Conservation (phyloP, 2,329 filamentous ascomycete species). For the Periconia sp. region DNA sequence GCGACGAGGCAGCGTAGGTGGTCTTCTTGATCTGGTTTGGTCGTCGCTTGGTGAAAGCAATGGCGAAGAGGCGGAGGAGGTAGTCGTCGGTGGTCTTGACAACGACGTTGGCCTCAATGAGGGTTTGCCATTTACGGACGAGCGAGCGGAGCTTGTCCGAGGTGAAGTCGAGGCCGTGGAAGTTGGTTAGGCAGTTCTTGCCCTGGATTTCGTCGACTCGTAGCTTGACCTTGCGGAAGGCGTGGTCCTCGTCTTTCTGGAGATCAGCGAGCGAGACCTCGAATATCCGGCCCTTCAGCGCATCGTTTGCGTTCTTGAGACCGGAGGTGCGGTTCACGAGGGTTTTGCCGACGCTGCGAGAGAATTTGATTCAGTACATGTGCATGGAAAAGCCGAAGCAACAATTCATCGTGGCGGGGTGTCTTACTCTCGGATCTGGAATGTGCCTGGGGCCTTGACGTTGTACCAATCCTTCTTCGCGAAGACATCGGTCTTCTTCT, state of each 20-base stretch:
- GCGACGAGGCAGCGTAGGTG: constrained; percentile 94
- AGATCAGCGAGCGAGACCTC: constrained; percentile 98
- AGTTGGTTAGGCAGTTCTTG: constrained; percentile 99
- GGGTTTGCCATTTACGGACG: constrained; percentile 98
- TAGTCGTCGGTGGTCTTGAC: constrained; percentile 99
- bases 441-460: constrained; percentile 96
- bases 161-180: constrained; percentile 99
- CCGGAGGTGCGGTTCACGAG: constrained; percentile 98
- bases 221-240: constrained; percentile 99
- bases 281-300: constrained; percentile 97
- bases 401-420: constrained; percentile 16
- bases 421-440: constrained; percentile 93
- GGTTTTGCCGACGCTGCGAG: constrained; percentile 92
- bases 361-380: constrained; percentile 28
- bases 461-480: constrained; percentile 99
- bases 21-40: constrained; percentile 99
- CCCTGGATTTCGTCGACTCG: constrained; percentile 98
- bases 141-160: constrained; percentile 99
- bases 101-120: constrained; percentile 99
- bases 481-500: constrained; percentile 99
- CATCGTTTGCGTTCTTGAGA: constrained; percentile 99
- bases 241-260: constrained; percentile 99
- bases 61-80: constrained; percentile 97
- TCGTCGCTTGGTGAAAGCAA: constrained; percentile 98
- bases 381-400: constrained; percentile 19